These are phyloP conservation scores for Aschersonia sp. DNA, from an alignment of 2,329 filamentous ascomycete species.

Conservation along the genomic window DNA sequence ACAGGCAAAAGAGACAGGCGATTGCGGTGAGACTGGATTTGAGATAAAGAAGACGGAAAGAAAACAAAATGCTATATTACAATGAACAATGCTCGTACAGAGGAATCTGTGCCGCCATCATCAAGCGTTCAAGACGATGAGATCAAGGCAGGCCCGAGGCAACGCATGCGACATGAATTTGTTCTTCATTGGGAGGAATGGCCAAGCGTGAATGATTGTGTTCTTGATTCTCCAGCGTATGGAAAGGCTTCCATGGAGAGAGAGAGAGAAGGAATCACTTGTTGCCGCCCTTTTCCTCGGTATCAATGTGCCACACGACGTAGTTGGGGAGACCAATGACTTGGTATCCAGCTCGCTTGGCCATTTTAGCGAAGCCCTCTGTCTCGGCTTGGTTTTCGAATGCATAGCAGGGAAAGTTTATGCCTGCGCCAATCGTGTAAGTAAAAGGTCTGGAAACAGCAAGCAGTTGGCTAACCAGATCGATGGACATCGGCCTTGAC, in stretches of 20 bases:
- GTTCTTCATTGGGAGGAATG: too few relatives aligned
- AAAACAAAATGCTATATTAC: too few relatives aligned
- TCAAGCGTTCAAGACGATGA: too few relatives aligned
- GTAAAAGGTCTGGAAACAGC: neutral
- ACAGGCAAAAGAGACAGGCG: too few relatives aligned
- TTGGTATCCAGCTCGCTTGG: constrained; percentile 84
- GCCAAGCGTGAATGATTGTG: too few relatives aligned
- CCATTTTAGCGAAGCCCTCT: constrained; percentile 98
- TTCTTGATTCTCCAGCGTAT: too few relatives aligned
- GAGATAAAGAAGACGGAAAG: too few relatives aligned
- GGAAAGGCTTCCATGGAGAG: neutral
- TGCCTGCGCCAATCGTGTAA: constrained; percentile 37
- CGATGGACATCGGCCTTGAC: constrained; percentile 97
- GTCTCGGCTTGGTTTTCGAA: constrained; percentile 99
- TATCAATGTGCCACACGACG: constrained; percentile 97
- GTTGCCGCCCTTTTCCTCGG: constrained; percentile 85
- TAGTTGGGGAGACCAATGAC: constrained; percentile 93
- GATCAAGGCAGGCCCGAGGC: too few relatives aligned
- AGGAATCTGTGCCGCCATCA: too few relatives aligned
- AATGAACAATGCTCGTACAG: too few relatives aligned
- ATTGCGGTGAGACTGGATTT: too few relatives aligned
- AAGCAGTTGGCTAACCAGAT: constrained; percentile 46
- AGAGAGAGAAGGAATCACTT: constrained; percentile 16
- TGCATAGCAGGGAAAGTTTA: constrained; percentile 93
- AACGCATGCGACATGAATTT: too few relatives aligned